Evolutionary conservation across 495 filamentous ascomycete genomes (phyloP), one percentile per base, ranked within the genome.

Genomic region (Penicillium arizonense): DNA sequence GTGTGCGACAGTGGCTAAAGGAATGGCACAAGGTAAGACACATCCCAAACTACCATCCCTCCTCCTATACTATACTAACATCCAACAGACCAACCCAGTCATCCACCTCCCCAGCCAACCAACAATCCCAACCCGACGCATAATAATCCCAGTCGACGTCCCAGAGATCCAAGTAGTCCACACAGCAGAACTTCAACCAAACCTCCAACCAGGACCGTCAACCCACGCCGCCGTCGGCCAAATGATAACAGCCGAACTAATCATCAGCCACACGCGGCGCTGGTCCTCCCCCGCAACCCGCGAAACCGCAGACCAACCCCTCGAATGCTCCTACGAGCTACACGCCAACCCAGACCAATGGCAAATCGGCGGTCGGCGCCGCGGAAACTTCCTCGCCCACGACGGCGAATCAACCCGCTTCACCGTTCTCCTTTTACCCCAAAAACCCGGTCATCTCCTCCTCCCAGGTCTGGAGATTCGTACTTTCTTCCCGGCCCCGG

Each of bases 251-350:
- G 87, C 88, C 1, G 83, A 87, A 35, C 73, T 97, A 3, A 74
- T 71, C 23, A 84, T 97, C 24, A 81, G 77, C 57, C 88, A 90
- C 74, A 95, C 92, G 2, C 81, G 89, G 23, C 75, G 79, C 16
- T 96, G 94, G 91, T 87, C 87, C 62, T 80, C 69, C 51, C 58
- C 69, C 44, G 57, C 67, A 24, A 62, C 62, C 3, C 64, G 71
- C 32, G 64, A 69, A 10, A 53, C 73, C 43, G 64, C 70, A 9
- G 70, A 68, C 8, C 69, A 77, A 16, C 74, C 84, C 32, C 70
- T 94, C 2, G 85, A 90, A 59, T 96, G 96, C 67, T 81, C 84
- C 53, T 96, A 90, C 68, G 91, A 96, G 60, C 66, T 98, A 10
- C 82, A 87, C 35, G 86, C 88, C 10, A 82, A 86, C 32, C 68